Evolutionary conservation across 148 eudicot genomes (phyloP).

Genomic region (Pouteria glomerata): DNA sequence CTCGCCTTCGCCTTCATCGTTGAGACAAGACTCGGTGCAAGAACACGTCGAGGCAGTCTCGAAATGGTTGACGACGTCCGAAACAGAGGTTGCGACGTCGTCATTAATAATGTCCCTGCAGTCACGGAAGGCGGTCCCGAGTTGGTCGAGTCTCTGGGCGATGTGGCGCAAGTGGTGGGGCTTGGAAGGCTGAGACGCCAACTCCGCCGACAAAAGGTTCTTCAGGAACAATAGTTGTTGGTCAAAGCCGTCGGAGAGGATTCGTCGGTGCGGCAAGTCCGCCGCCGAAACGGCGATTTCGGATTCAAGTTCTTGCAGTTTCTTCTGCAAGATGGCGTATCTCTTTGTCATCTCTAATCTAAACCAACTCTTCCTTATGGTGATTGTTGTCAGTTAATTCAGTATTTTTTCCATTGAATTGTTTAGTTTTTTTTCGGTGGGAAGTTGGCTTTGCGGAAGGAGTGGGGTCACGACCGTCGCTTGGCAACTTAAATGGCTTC

Average conservation of each 20-base stretch:
- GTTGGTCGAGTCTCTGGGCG: conserved; percentile 4
- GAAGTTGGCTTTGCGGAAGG: not conserved
- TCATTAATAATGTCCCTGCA: not conserved
- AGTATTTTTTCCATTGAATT: too few relatives aligned
- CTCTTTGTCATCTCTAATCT: conserved; percentile 16
- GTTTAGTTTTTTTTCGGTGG: not conserved
- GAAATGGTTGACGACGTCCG: not conserved
- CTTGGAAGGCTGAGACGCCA: conserved; percentile 17
- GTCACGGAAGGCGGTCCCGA: conserved; percentile 8
- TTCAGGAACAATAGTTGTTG: conserved; percentile 16
- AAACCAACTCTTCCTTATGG: too few relatives aligned
- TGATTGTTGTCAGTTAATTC: too few relatives aligned
- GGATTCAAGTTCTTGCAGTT: conserved; percentile 25
- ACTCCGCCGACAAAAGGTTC: conserved; percentile 18
- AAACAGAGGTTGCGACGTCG: not conserved
- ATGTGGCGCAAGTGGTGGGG: conserved; percentile 19
- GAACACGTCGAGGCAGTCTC: conserved; percentile 20
- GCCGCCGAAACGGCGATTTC: not conserved
- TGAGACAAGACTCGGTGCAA: conserved; percentile 17
- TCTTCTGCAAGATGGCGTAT: conserved; percentile 22
- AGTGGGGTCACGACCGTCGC: not conserved
- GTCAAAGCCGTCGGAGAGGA: conserved; percentile 6
- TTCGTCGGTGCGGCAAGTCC: not conserved
- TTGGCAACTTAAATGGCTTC: not conserved
- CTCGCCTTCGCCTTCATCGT: conserved; percentile 5